These are phyloP conservation scores for Taphrina confusa DNA, from an alignment of 1,139 yeast genomes.

Conservation along the genomic window DNA sequence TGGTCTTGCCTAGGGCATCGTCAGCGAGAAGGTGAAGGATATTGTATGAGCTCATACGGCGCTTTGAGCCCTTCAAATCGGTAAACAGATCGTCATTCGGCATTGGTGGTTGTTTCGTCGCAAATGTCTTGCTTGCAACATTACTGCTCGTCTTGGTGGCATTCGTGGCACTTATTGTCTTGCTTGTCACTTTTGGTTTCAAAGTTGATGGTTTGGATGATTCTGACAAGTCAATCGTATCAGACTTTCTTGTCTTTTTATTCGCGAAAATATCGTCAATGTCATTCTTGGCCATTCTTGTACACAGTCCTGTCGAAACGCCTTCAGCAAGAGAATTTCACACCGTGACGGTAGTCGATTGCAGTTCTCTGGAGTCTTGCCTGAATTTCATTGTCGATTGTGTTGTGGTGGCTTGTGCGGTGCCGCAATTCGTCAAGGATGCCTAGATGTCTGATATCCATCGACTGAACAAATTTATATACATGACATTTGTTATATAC, in stretches of 20 bases:
- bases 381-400: no score
- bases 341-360: no score
- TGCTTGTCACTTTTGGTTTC: background rate
- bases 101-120: background rate
- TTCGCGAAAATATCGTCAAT: slow-evolving; percentile 35
- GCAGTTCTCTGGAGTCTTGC: no score
- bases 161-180: background rate
- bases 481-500: no score
- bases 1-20: slow-evolving; percentile 26
- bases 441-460: no score
- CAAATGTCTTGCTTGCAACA: background rate
- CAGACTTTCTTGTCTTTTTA: slow-evolving; percentile 11
- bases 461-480: no score
- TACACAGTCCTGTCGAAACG: no score
- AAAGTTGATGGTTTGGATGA: background rate
- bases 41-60: slow-evolving; percentile 10
- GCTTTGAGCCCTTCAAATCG: slow-evolving; percentile 32
- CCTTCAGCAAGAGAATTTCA: no score
- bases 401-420: no score
- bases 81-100: slow-evolving; percentile 27
- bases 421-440: no score
- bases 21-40: background rate
- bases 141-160: background rate
- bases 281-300: slow-evolving; percentile 16
- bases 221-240: background rate